phyloP scores from a whole-genome alignment of 768 basidiomycete genomes.

The Coprinopsis marcescibilis region DNA sequence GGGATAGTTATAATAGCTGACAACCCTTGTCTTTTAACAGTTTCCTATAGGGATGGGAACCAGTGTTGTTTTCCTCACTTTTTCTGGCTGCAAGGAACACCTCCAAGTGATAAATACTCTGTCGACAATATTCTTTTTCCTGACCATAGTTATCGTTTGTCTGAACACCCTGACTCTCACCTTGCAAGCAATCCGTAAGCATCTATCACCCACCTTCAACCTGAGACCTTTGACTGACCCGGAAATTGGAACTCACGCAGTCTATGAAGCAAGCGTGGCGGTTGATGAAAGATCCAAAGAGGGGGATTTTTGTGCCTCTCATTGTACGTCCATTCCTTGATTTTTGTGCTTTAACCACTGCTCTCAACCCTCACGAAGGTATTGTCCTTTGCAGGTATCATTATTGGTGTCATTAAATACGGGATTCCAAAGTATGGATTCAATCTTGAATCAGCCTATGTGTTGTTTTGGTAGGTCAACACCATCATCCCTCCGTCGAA shows the following conservation, averaged over 20 bases:
- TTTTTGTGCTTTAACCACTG: background rate
- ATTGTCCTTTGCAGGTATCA: constrained; percentile 44
- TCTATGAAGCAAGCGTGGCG: constrained; percentile 36
- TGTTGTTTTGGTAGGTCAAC: constrained; percentile 43
- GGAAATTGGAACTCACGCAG: no score
- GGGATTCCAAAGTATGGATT: constrained; percentile 28
- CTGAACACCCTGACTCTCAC: constrained; percentile 37
- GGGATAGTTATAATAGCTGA: background rate
- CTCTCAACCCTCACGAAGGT: constrained; percentile 22
- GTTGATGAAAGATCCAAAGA: constrained; percentile 38
- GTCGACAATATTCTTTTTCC: constrained; percentile 41
- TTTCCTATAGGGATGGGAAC: constrained; percentile 48
- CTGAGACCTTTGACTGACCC: no score
- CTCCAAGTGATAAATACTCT: constrained; percentile 25
- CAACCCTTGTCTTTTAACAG: constrained; percentile 17
- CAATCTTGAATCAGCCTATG: constrained; percentile 38
- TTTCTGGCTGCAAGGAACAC: constrained; percentile 34
- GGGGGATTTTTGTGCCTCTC: constrained; percentile 37
- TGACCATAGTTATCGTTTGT: constrained; percentile 38
- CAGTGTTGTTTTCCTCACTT: constrained; percentile 43
- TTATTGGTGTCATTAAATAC: constrained; percentile 44
- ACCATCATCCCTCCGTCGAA: constrained; percentile 7
- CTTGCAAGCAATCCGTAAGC: constrained; percentile 37
- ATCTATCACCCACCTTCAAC: background rate
- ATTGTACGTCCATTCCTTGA: constrained; percentile 14